Evolutionary conservation across 1,284 basidiomycete species (phyloP), one percentile per base, ranked within the genome.

Genomic region (Heterobasidion occidentale): DNA sequence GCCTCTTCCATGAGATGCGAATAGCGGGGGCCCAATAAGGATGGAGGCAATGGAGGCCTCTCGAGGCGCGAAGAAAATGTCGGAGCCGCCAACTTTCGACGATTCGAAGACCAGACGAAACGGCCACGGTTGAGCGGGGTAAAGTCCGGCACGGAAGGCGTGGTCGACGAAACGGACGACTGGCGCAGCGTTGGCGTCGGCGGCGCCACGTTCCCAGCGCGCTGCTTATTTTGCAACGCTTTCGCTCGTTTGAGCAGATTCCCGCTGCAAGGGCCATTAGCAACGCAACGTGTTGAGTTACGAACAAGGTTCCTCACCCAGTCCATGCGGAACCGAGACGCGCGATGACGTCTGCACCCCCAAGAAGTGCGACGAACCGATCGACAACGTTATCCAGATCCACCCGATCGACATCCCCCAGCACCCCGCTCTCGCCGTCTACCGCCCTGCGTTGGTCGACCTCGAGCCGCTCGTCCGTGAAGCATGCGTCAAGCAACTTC

Each of bases 401-500:
- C 12, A 89, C 73, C 7, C 71, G 67, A 52, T 81, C 78, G 3
- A 77, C 78, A 50, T 76, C 68, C 1, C 74, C 80, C 49, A 86
- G 61, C 9, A 64, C 63, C 19, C 71, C 69, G 7, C 55, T 49
- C n/a, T 58, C 63, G 0, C 70, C 59, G 27, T 70, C 70, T 19
- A 36, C 36, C 64, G 55, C 8, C 64, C 61, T 11, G n/a, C 7
- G 38, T 34, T 66, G 67, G 2, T 73, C 79, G 35, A 79, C 62
- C 7, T 74, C 72, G 27, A 85, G 67, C 17, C 85, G 73, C 67
- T 86, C 84, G 55, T 88, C 84, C 7, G 84, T 84, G 61, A 91
- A 84, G 65, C 89, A 92, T 33, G 79, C 79, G 67, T 90, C 87
- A 36, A 92, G 74, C 44, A 76, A 67, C 67, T 85, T 88, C 84